These are phyloP conservation scores for Flaveria floridana DNA, from an alignment of 140 eudicot species.

Conservation along the genomic window DNA sequence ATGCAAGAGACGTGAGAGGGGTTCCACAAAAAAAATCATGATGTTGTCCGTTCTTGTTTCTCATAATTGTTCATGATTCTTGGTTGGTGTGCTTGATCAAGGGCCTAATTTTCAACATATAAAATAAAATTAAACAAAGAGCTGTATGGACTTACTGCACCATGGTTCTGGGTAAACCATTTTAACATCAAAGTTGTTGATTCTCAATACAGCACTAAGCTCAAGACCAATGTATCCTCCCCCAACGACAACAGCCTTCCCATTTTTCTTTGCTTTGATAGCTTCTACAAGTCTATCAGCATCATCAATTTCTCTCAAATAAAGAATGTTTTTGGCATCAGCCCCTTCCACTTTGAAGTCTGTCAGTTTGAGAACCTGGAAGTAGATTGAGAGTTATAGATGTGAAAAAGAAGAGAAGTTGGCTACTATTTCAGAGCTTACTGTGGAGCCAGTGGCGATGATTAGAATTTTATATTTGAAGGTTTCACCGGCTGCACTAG, in stretches of 20 bases:
- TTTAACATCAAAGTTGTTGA: constrained; percentile 71
- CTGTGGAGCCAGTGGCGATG: constrained; percentile 92
- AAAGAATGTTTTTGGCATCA: constrained; percentile 82
- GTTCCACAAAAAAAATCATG: too few relatives aligned
- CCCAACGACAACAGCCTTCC: constrained; percentile 85
- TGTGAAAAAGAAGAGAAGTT: neutral
- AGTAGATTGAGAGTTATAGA: constrained; percentile 9
- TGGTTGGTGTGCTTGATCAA: too few relatives aligned
- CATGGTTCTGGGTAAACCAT: constrained; percentile 99
- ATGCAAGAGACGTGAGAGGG: too few relatives aligned
- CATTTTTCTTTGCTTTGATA: constrained; percentile 79
- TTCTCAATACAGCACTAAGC: constrained; percentile 80
- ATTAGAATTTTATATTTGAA: constrained; percentile 58
- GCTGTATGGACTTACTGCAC: constrained; percentile 82
- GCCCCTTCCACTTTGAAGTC: constrained; percentile 94
- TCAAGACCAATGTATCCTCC: constrained; percentile 99
- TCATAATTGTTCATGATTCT: too few relatives aligned
- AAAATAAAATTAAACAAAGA: neutral
- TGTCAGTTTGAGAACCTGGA: constrained; percentile 75
- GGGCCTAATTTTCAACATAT: neutral
- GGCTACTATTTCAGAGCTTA: constrained; percentile 32
- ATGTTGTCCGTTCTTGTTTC: too few relatives aligned
- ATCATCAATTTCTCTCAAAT: constrained; percentile 89
- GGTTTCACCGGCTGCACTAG: constrained; percentile 73
- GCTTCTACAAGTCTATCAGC: constrained; percentile 87